Evolutionary conservation across 495 filamentous ascomycete genomes (phyloP).

Genomic region (Aspergillus ostianus): DNA sequence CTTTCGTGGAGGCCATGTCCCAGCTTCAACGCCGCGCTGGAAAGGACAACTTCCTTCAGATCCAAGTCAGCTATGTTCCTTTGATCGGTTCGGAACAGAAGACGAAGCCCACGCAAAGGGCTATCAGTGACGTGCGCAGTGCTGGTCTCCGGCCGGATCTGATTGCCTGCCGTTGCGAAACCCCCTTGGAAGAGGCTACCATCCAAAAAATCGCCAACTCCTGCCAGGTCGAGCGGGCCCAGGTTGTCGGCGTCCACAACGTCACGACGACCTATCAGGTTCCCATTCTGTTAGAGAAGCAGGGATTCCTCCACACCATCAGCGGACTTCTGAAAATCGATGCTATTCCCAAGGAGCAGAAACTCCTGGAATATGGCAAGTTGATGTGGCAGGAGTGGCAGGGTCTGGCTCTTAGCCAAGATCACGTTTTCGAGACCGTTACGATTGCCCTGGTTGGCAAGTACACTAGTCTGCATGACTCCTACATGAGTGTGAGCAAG

Average conservation of each 20-base stretch:
- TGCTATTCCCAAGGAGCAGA: slow-evolving; percentile 35
- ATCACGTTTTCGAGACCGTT: slow-evolving; percentile 63
- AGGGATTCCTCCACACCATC: slow-evolving; percentile 67
- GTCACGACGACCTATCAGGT: slow-evolving; percentile 89
- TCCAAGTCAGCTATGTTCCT: slow-evolving; percentile 79
- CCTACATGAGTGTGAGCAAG: slow-evolving; percentile 80
- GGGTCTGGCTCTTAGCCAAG: slow-evolving; percentile 59
- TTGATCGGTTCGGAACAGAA: slow-evolving; percentile 73
- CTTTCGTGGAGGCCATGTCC: slow-evolving; percentile 84
- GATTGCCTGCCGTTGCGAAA: slow-evolving; percentile 89
- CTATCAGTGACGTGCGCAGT: slow-evolving; percentile 76
- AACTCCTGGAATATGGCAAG: slow-evolving; percentile 55
- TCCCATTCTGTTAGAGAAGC: slow-evolving; percentile 79
- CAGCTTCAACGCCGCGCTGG: slow-evolving; percentile 71
- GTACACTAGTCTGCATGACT: slow-evolving; percentile 78
- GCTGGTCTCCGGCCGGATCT: slow-evolving; percentile 85
- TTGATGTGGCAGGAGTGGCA: slow-evolving; percentile 75
- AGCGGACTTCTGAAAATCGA: slow-evolving; percentile 52
- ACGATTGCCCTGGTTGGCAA: slow-evolving; percentile 89
- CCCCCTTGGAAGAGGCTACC: slow-evolving; percentile 66
- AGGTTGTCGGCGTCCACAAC: slow-evolving; percentile 83
- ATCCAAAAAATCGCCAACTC: slow-evolving; percentile 84
- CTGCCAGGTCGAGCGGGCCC: slow-evolving; percentile 77
- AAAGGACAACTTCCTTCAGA: slow-evolving; percentile 80
- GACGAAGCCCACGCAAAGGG: slow-evolving; percentile 93